Conservation (phyloP, 305 asterid genomes). For the Coffea humblotiana region DNA sequence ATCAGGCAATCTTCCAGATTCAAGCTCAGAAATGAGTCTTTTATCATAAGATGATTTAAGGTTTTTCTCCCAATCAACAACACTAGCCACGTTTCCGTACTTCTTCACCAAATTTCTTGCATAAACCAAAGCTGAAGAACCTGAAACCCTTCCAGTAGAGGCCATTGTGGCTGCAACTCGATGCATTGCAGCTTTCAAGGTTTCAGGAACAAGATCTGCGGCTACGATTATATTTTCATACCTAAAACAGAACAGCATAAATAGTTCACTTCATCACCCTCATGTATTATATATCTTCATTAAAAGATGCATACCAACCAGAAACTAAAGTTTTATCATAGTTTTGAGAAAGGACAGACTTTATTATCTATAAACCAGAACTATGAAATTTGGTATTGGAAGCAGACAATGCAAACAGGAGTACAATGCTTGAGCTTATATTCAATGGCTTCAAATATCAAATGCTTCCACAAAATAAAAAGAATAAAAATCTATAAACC, state of each 20-base stretch:
- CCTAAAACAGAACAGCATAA: constrained; percentile 45
- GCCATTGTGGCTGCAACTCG: constrained; percentile 68
- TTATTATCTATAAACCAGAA: neutral
- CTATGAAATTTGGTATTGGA: neutral
- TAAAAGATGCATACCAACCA: neutral
- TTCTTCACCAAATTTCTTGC: constrained; percentile 72
- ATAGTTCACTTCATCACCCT: neutral
- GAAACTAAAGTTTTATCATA: neutral
- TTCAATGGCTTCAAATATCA: neutral
- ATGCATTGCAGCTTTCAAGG: constrained; percentile 73
- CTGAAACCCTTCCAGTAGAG: constrained; percentile 72
- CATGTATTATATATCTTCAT: neutral
- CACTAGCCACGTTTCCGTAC: constrained; percentile 67
- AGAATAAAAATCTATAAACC: neutral
- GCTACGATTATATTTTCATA: constrained; percentile 85
- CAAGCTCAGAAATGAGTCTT: constrained; percentile 79
- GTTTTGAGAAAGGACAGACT: neutral
- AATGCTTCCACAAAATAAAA: neutral
- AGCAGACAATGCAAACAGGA: neutral
- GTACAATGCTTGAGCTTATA: neutral
- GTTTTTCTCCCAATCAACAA: constrained; percentile 83
- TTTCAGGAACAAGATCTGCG: constrained; percentile 89
- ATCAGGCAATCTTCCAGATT: constrained; percentile 72
- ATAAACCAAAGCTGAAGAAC: constrained; percentile 68
- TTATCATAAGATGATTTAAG: constrained; percentile 80